phyloP scores from a whole-genome alignment of 75 land plant genomes.

The Cryptomeria japonica region DNA sequence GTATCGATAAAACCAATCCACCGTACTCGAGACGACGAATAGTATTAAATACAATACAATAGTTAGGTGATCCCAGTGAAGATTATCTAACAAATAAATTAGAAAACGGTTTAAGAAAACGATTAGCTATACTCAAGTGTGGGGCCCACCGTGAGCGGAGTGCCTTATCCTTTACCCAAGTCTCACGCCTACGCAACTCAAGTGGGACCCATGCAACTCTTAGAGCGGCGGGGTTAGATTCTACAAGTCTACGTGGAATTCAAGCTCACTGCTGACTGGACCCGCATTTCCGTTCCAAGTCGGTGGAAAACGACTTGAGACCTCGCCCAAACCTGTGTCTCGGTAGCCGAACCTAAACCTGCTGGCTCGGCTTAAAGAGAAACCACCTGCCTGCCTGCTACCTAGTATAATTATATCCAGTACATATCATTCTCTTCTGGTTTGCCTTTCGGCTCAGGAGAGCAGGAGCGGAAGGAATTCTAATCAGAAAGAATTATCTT shows the following conservation, averaged over 20 bases:
- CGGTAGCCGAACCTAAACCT: neutral
- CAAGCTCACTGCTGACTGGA: neutral
- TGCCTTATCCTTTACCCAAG: neutral
- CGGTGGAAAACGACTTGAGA: neutral
- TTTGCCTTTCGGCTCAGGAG: neutral
- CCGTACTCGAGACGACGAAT: too few relatives aligned
- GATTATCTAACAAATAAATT: too few relatives aligned
- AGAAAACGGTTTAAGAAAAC: too few relatives aligned
- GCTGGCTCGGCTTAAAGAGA: neutral
- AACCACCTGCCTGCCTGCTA: neutral
- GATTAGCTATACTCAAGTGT: too few relatives aligned
- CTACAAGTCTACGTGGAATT: neutral
- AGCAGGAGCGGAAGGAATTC: neutral
- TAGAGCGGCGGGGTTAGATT: neutral
- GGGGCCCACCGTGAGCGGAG: neutral
- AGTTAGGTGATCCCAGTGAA: too few relatives aligned
- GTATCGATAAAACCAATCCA: too few relatives aligned
- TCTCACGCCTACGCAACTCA: neutral
- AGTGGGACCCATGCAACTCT: neutral
- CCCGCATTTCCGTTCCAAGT: neutral
- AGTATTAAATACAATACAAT: too few relatives aligned
- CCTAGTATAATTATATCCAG: neutral
- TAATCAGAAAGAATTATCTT: neutral
- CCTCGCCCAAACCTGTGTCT: neutral
- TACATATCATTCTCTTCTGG: neutral